phyloP scores from a whole-genome alignment of 2,329 filamentous ascomycete species.

The Passalora sequoiae region DNA sequence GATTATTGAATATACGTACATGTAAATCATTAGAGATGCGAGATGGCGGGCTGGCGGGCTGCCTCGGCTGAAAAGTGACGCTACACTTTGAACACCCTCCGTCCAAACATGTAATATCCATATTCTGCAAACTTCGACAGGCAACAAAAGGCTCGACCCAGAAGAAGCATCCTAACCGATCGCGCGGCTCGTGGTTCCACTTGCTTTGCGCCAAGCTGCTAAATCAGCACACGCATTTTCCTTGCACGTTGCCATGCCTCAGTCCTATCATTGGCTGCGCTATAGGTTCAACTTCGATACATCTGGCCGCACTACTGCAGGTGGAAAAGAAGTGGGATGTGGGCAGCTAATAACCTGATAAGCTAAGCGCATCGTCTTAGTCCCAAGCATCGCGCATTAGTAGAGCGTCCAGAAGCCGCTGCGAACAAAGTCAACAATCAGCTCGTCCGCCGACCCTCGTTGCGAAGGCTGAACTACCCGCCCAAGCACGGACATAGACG shows the following conservation, averaged over 20 bases:
- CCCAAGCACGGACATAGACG: too few species aligned
- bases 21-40: too few species aligned
- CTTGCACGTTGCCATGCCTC: constrained; percentile 2
- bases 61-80: constrained; percentile 7
- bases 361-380: too few species aligned
- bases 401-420: constrained; percentile 7
- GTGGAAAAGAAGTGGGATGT: constrained; percentile 1
- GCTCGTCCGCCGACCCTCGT: not conserved
- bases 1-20: too few species aligned
- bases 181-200: not conserved
- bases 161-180: constrained; percentile 8
- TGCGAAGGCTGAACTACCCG: not conserved
- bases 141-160: not conserved
- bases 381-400: constrained; percentile 5
- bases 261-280: constrained; percentile 1
- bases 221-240: not conserved
- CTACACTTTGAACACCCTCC: too few species aligned
- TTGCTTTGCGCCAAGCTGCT: constrained; percentile 1
- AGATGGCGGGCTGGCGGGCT: not conserved
- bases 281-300: not conserved
- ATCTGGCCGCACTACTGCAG: constrained; percentile 2
- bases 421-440: not conserved
- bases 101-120: too few species aligned
- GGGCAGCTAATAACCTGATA: too few species aligned
- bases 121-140: too few species aligned